Evolutionary conservation across 2,329 filamentous ascomycete genomes (phyloP), one percentile per base, ranked within the genome.

Genomic region (Rhytidhysteron rufulum): DNA sequence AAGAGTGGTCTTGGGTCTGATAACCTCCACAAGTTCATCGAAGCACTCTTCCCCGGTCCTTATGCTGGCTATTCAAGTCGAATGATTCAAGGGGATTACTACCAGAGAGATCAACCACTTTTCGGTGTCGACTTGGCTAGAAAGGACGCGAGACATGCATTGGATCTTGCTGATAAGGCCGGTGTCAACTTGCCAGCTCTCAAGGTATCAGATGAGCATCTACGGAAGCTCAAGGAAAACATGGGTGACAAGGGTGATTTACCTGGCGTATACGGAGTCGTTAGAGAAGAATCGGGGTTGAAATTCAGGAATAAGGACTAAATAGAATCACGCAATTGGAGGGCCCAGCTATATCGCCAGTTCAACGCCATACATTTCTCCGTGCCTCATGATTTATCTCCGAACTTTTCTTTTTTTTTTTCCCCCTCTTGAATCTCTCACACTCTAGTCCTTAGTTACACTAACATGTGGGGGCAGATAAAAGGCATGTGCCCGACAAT

Each of bases 61-160:
- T 88, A 88, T 60, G 72, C 80, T 0, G 83, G 79, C 4, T 95
- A 95, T 61, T 83, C 82, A 13, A 77, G 77, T 31, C 77, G 88
- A 17, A 86, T 95, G 84, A 60, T 79, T 34, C 71, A 70, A 1
- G 88, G 88, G 1, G 85, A 88, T 53, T 94, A 94, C 59, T 81
- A 85, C 64, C 77, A 80, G 65, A 74, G 85, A 10, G 80, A 86
- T 18, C 84, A 83, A 59, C 89, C 89, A n/a, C 69, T 93, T 7
- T 95, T 95, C 62, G 80, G 80, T 3, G 86, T 91, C 1, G 84
- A 93, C 60, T 70, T 95, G 43, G 89, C 88, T 5, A 73, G 84
- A 45, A 95, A 95, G 62, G 90, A 95, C 69, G 79, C 83, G 2
- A 69, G 81, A 1, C 88, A 95, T 71, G 87, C 86, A 4, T 69